Conservation (phyloP, 345 rosid species). For the Xanthoceras sorbifolium region DNA sequence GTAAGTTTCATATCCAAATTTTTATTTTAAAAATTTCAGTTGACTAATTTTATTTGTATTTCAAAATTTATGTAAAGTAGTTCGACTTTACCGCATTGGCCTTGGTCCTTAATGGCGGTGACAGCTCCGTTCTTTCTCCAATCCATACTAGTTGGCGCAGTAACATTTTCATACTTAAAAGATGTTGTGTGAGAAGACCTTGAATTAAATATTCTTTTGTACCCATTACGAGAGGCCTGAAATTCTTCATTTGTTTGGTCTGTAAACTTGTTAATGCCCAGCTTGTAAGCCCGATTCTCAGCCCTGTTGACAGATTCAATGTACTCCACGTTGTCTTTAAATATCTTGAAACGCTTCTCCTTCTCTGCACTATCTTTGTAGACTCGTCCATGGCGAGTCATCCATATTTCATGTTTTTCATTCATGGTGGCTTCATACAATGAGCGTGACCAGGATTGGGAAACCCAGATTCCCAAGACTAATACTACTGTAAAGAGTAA, state of each 20-base stretch:
- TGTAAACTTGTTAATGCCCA: slow-evolving; percentile 36
- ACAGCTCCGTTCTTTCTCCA: slow-evolving; percentile 40
- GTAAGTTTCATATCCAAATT: too few relatives aligned
- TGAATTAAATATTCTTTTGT: background rate
- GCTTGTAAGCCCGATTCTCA: slow-evolving; percentile 28
- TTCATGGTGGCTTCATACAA: slow-evolving; percentile 18
- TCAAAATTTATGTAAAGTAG: background rate
- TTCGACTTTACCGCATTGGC: slow-evolving; percentile 26
- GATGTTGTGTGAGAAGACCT: background rate
- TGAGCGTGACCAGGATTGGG: slow-evolving; percentile 20
- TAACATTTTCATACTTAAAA: slow-evolving; percentile 17
- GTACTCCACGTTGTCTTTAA: slow-evolving; percentile 34
- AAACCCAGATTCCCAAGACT: slow-evolving; percentile 22
- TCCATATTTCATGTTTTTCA: slow-evolving; percentile 37
- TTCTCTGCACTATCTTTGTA: slow-evolving; percentile 32
- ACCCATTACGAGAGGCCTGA: too few relatives aligned
- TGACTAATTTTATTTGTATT: background rate
- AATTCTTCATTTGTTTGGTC: slow-evolving; percentile 34
- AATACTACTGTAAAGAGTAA: background rate
- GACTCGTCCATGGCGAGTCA: slow-evolving; percentile 19
- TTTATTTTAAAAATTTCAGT: background rate
- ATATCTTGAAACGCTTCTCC: slow-evolving; percentile 36
- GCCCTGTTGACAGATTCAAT: slow-evolving; percentile 35
- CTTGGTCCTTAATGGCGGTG: slow-evolving; percentile 36
- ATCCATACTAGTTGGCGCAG: slow-evolving; percentile 19